Conservation (phyloP, 768 basidiomycete species). For the Lyophyllum semitale region DNA sequence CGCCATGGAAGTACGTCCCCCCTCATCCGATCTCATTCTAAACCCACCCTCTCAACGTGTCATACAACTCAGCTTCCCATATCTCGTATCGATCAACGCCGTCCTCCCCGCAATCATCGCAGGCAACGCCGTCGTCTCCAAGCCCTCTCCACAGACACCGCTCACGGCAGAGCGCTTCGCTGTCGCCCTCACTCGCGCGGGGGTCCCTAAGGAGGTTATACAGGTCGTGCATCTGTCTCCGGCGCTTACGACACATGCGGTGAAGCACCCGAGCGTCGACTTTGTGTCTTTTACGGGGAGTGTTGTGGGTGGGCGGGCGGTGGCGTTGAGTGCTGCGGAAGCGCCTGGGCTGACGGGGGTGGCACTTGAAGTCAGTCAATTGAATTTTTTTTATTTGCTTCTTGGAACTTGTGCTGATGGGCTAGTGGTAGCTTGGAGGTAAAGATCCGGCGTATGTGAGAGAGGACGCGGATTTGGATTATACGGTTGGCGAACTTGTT, state of each 20-base stretch:
- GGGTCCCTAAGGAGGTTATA: slow-evolving; percentile 73
- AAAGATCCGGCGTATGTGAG: slow-evolving; percentile 98
- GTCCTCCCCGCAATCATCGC: slow-evolving; percentile 90
- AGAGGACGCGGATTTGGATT: slow-evolving; percentile 81
- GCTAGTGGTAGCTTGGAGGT: slow-evolving; percentile 79
- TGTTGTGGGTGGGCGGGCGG: slow-evolving; percentile 73
- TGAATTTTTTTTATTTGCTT: neutral
- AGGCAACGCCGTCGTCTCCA: slow-evolving; percentile 89
- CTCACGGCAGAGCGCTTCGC: slow-evolving; percentile 82
- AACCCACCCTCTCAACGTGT: neutral
- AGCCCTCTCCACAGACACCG: slow-evolving; percentile 97
- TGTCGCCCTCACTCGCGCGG: slow-evolving; percentile 67
- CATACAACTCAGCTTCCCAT: slow-evolving; percentile 66
- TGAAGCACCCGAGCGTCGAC: slow-evolving; percentile 66
- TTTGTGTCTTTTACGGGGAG: slow-evolving; percentile 92
- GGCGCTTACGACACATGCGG: slow-evolving; percentile 55
- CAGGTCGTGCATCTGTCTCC: slow-evolving; percentile 78
- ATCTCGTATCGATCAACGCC: slow-evolving; percentile 88
- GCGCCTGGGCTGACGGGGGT: slow-evolving; percentile 83
- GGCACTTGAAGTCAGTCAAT: slow-evolving; percentile 68
- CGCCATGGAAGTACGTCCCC: slow-evolving; percentile 86
- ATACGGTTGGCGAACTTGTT: slow-evolving; percentile 82
- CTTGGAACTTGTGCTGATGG: neutral
- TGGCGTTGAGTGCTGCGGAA: slow-evolving; percentile 69
- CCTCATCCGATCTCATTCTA: neutral